Base-by-base conservation (phyloP, 345 rosid genomes). In the Clausena lansium region DNA sequence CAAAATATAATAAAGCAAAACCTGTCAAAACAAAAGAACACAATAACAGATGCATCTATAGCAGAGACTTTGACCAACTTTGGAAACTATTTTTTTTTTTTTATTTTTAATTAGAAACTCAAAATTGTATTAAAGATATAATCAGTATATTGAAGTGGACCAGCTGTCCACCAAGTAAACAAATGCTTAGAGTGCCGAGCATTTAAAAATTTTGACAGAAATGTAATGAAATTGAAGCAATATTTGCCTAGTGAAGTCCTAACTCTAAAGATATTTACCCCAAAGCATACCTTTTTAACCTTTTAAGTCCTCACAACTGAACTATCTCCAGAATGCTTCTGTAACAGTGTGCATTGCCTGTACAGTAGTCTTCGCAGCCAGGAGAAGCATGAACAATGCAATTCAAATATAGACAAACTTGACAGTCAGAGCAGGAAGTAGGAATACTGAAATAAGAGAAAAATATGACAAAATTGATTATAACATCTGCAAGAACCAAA, bases 201-300 rank as follows among this genome's bases (percentile, higher is more conserved):
- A 64, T 33, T 64, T 64, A 33, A 33, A 33, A 9, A 30, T 0
- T 8, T n/a, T n/a, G 4, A 19, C 41, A 33, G 25, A 20, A 2
- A 64, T 15, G 41, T 64, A 17, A 2, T 1, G 57, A 19, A 52
- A 52, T 14, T 52, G 22, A 17, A 52, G 57, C 57, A 52, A 52
- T 52, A 17, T 17, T 52, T 15, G 22, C 20, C 57, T 15, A 17
- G 22, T n/a, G 28, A 6, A 58, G 25, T 22, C 13, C 7, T 11
- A 33, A 57, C 28, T 32, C 45, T 30, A 20, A 30, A 35, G 25
- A 73, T 10, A 52, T 8, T 8, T 45, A 62, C 58, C 64, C 2
- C 27, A 15, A 39, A 28, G 27, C 77, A 45, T 27, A 74, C 77
- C 77, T 62, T 59, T 24, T 59, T 45, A 47, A 50, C 50, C 67